These are phyloP conservation scores for Psilocybe cubensis DNA, from an alignment of 768 basidiomycete species.

Conservation along the genomic window DNA sequence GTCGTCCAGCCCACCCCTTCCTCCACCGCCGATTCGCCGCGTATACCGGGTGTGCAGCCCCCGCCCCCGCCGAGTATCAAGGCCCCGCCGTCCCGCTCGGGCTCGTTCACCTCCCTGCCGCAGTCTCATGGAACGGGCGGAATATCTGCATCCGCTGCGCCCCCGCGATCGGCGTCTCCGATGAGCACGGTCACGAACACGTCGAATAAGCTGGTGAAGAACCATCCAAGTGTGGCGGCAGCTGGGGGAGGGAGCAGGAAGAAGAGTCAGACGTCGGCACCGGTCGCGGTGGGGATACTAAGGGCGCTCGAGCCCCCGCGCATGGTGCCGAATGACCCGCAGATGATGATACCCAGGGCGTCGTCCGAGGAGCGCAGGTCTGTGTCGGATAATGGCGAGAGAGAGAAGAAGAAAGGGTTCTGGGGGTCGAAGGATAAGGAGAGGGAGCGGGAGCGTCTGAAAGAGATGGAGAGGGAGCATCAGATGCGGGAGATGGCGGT, in stretches of 20 bases:
- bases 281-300: constrained; percentile 57
- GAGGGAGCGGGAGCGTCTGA: constrained; percentile 41
- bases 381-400: constrained; percentile 37
- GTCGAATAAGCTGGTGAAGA: constrained; percentile 21
- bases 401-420: constrained; percentile 58
- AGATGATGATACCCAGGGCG: constrained; percentile 29
- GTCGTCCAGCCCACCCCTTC: constrained; percentile 38
- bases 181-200: constrained; percentile 33
- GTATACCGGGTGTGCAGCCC: constrained; percentile 26
- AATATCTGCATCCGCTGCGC: constrained; percentile 13
- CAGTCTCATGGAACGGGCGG: too few species aligned
- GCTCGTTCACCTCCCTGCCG: constrained; percentile 53
- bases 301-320: constrained; percentile 62
- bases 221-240: constrained; percentile 17
- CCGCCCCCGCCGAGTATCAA: constrained; percentile 28
- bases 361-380: constrained; percentile 36
- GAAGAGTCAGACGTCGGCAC: constrained; percentile 26
- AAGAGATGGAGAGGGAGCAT: constrained; percentile 34
- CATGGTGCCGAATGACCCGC: constrained; percentile 20
- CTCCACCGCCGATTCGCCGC: constrained; percentile 30
- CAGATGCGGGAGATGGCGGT: constrained; percentile 39
- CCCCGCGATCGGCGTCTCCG: constrained; percentile 49
- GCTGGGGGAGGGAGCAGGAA: constrained; percentile 17
- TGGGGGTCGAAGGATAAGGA: constrained; percentile 52
- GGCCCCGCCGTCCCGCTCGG: constrained; percentile 49